Evolutionary conservation across 2,329 filamentous ascomycete genomes (phyloP), one percentile per base, ranked within the genome.

Genomic region (Gliomastix tumulicola): DNA sequence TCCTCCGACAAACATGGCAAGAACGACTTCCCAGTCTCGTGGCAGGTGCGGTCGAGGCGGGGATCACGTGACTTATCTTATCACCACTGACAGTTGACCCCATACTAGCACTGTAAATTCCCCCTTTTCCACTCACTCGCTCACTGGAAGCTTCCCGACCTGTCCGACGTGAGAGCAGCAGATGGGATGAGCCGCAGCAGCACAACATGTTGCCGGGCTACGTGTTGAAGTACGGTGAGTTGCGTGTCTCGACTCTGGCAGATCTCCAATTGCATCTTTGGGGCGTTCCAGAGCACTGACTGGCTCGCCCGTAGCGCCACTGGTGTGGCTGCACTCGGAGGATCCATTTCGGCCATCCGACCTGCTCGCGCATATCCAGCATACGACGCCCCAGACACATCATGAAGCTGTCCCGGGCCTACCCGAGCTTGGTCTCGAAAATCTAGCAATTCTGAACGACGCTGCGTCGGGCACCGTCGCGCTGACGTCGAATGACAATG

Each of bases 301-400:
- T 28, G 17, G 17, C 25, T 16, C n/a, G 17, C 31, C 21, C 30
- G 36, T 25, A 56, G 54, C 54, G 13, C 54, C 54, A 12, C 37
- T 57, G 9, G 30, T 56, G 2, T 55, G 53, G 54, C 43, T 57
- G 19, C 54, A 57, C 38, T 53, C 54, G 3, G 46, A 56, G 7
- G 54, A 57, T 21, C 49, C 49, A 2, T 57, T 49, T 31, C 48
- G 43, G 16, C 54, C 53, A 4, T 44, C 49, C 35, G 53, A 56
- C 28, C 36, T 56, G 2, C 46, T 56, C 21, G 25, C 42, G 25
- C 54, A 57, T 38, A 35, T 57, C 33, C 50, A 40, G 7, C 54
- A 54, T 34, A 57, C 53, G 3, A 47, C 44, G 6, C 49, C 54
- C 10, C 39, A 22, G 27, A 16, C 47, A 4, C 32, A 50, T 13